Evolutionary conservation across 257 asterid species (phyloP).

Genomic region (Solanum dulcamara): DNA sequence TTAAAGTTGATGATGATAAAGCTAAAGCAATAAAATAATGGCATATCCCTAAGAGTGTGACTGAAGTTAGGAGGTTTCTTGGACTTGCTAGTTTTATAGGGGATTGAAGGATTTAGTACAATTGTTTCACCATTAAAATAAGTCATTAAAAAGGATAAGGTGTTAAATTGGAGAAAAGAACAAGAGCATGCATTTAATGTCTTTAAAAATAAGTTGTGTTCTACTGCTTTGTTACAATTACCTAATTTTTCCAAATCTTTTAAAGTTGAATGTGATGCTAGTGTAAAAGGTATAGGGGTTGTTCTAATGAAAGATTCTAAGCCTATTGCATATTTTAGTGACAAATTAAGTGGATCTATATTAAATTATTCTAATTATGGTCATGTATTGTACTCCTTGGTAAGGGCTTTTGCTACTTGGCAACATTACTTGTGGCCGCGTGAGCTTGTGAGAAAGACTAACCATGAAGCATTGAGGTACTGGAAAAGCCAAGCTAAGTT

Average conservation of each 20-base stretch:
- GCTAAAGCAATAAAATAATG: background rate
- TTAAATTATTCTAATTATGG: background rate
- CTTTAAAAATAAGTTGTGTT: too few relatives aligned
- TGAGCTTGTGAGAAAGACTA: background rate
- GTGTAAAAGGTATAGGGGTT: too few relatives aligned
- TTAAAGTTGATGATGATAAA: background rate
- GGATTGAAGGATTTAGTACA: background rate
- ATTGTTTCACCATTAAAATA: background rate
- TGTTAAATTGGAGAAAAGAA: background rate
- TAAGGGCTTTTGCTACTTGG: background rate
- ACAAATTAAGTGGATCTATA: background rate
- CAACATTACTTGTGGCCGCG: background rate
- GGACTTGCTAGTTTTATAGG: background rate
- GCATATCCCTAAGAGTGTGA: background rate
- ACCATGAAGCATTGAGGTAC: background rate
- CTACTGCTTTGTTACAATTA: too few relatives aligned
- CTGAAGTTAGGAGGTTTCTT: too few relatives aligned
- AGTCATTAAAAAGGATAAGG: background rate
- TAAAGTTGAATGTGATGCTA: too few relatives aligned
- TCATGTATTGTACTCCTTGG: background rate
- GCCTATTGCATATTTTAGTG: background rate
- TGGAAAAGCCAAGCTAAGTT: background rate
- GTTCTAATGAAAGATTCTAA: background rate
- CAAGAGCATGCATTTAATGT: background rate
- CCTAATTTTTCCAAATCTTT: too few relatives aligned